Evolutionary conservation across 2,329 filamentous ascomycete species (phyloP), one percentile per base, ranked within the genome.

Genomic region (Chrysoporthe cubensis): DNA sequence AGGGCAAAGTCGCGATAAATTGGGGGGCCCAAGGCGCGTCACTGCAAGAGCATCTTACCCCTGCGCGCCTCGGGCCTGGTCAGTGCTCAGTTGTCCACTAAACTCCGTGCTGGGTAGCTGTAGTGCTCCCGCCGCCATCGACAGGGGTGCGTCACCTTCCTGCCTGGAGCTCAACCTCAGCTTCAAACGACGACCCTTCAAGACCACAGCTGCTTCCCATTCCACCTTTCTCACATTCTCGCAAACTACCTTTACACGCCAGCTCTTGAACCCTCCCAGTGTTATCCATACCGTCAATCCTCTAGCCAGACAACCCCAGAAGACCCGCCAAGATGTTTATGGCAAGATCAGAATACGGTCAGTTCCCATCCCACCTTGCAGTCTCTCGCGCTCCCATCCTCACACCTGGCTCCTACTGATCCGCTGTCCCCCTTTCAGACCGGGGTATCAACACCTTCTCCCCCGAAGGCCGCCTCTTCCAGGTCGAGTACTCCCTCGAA

Each of bases 371-470:
- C 32, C 44, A 62, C 56, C 66, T 71, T 61, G 26, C 64, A 64
- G 64, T 62, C 48, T 69, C 72, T 54, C 61, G 69, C 71, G 72
- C 70, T 74, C 67, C 71, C 64, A 63, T 13, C 59, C 50, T 58
- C 34, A 68, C 32, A 44, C 66, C 74, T 78, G 82, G 78, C 81
- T 37, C 16, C 79, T 73, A 65, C 56, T 70, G 9, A 54, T 48
- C n/a, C 75, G 59, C 11, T 32, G 32, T 6, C 16, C 26, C 40
- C 67, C 66, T 57, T 69, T n/a, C 74, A 97, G 94, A 98, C 86
- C 94, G 95, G 82, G 95, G 95, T 78, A 97, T 98, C 89, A 98
- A 97, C 88, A 99, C 96, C 88, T 99, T 99, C 89, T 99, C 96
- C 76, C 96, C 96, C 70, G 96, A 99, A 88, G 96, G 96, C 78